phyloP scores from a whole-genome alignment of 176 grass and related monocot species.

The Rhynchospora pubera region DNA sequence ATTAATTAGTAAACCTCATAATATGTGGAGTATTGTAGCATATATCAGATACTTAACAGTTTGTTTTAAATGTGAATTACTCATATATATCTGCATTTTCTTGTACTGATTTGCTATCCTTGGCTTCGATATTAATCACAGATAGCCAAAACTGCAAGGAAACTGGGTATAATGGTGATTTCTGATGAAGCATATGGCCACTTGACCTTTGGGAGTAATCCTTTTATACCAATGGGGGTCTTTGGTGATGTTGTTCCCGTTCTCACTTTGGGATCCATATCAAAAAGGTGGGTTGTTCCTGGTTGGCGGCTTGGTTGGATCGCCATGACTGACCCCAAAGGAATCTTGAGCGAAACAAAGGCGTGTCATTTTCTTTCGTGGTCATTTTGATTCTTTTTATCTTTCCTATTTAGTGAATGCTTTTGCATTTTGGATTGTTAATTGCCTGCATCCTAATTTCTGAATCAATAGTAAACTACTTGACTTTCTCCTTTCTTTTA shows the following conservation, averaged over 20 bases:
- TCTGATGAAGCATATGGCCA: slow-evolving; percentile 66
- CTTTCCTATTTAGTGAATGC: neutral
- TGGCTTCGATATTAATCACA: neutral
- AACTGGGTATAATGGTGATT: slow-evolving; percentile 60
- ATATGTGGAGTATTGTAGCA: too few species aligned
- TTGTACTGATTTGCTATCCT: too few species aligned
- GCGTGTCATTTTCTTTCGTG: slow-evolving; percentile 9
- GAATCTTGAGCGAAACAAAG: slow-evolving; percentile 54
- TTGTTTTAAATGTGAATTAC: too few species aligned
- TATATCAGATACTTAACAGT: too few species aligned
- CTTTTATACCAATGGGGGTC: slow-evolving; percentile 58
- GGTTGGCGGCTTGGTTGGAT: slow-evolving; percentile 84
- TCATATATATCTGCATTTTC: too few species aligned
- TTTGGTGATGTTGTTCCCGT: slow-evolving; percentile 51
- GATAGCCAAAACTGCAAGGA: slow-evolving; percentile 54
- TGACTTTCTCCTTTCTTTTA: slow-evolving; percentile 2
- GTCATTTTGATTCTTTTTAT: slow-evolving; percentile 1
- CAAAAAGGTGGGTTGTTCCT: slow-evolving; percentile 67
- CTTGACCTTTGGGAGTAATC: slow-evolving; percentile 46
- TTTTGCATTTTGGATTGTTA: neutral
- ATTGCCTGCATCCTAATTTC: neutral
- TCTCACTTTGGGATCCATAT: slow-evolving; percentile 63
- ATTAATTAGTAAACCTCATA: too few species aligned
- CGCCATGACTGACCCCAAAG: slow-evolving; percentile 45
- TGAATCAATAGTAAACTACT: neutral